These are phyloP conservation scores for Thecaphora thlaspeos DNA, from an alignment of 1,284 basidiomycete species.

Conservation along the genomic window DNA sequence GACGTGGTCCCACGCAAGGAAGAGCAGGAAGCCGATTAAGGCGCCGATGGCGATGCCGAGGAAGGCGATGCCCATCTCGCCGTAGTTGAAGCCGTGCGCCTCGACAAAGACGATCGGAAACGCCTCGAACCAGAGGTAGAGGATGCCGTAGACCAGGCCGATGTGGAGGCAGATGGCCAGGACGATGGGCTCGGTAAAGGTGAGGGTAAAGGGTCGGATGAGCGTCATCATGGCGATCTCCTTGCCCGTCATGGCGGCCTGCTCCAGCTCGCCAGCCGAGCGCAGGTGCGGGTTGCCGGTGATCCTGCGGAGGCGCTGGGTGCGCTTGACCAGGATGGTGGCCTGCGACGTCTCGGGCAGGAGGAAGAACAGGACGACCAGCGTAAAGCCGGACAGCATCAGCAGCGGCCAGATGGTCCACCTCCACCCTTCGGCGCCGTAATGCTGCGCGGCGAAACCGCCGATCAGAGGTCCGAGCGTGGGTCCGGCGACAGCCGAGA, in stretches of 20 bases:
- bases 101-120: conserved; percentile 43
- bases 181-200: conserved; percentile 32
- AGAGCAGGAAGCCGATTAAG: conserved; percentile 22
- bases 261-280: conserved; percentile 55
- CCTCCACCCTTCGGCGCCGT: conserved; percentile 25
- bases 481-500: conserved; percentile 34
- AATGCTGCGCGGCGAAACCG: conserved; percentile 32
- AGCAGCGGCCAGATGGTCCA: conserved; percentile 58
- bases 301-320: conserved; percentile 54
- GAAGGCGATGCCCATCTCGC: conserved; percentile 36
- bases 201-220: conserved; percentile 45
- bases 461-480: conserved; percentile 43
- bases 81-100: conserved; percentile 47
- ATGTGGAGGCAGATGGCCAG: conserved; percentile 42
- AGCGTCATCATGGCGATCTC: conserved; percentile 41
- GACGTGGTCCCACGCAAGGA: conserved; percentile 19
- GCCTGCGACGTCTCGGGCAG: conserved; percentile 57
- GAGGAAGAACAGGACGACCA: conserved; percentile 43
- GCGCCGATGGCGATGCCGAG: conserved; percentile 41
- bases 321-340: conserved; percentile 58
- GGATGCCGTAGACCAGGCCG: conserved; percentile 35
- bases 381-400: conserved; percentile 51
- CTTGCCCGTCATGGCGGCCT: conserved; percentile 21
- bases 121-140: conserved; percentile 37
- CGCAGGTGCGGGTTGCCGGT: conserved; percentile 57